Conservation (phyloP, 768 basidiomycete species). For the Agrocybe pediades region DNA sequence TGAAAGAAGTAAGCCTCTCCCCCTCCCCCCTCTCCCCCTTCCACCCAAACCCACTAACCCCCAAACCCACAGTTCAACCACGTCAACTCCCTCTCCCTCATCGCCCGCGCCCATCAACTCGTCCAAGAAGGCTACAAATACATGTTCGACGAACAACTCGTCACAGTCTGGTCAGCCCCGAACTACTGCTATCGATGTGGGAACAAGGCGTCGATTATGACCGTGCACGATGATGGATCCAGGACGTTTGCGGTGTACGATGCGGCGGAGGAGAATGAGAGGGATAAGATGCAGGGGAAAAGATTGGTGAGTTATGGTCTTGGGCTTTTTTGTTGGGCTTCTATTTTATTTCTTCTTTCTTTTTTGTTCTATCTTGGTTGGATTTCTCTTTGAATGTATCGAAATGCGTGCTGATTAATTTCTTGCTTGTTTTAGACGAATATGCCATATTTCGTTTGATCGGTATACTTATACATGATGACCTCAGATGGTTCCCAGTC, state of each 20-base stretch:
- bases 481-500: neutral
- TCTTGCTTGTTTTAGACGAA: conserved; percentile 36
- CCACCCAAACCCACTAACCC: neutral
- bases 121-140: conserved; percentile 96
- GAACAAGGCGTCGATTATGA: conserved; percentile 91
- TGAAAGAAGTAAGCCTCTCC: conserved; percentile 62
- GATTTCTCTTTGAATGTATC: no score
- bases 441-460: conserved; percentile 40
- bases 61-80: conserved; percentile 74
- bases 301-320: conserved; percentile 74
- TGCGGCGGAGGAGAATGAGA: conserved; percentile 87
- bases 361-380: no score
- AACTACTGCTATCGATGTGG: conserved; percentile 73
- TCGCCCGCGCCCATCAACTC: conserved; percentile 95
- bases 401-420: no score
- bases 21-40: neutral
- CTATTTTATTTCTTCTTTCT: no score
- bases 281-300: conserved; percentile 77
- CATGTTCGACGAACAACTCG: conserved; percentile 93
- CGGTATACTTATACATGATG: neutral
- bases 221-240: conserved; percentile 67
- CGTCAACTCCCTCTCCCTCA: conserved; percentile 82
- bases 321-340: no score
- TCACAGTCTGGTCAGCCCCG: conserved; percentile 92
- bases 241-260: conserved; percentile 81